Base-by-base conservation (phyloP, 441 rosid species). In the Arabidopsis lyrata region DNA sequence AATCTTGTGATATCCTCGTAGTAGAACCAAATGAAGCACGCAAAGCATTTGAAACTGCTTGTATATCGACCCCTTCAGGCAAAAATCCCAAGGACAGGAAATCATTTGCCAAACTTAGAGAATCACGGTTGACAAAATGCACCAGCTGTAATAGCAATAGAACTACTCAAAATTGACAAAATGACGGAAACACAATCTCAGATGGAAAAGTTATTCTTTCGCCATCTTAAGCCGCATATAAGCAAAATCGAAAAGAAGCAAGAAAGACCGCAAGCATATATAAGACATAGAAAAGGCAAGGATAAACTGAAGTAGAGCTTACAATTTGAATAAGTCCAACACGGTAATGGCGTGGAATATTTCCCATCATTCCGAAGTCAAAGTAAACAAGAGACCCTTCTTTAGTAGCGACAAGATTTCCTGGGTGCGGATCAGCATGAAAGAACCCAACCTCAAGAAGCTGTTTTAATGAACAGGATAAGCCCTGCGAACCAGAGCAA, bases 401-500 rank as follows among this genome's bases (percentile, higher is more conserved):
- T 49, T 72, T 75, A 60, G 87, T 81, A 38, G 97, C 99, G 75
- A 93, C 96, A 73, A 93, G 98, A 76, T 96, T 96, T 83, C 99
- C 99, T 57, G 99, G 99, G 83, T 96, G 98, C 12, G 98, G 97
- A 82, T 96, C 99, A 55, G 99, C 99, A 81, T 96, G 99, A 81
- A 96, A 93, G 81, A 90, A 96, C 63, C 99, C 99, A 58, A 85
- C 90, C 86, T 96, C 98, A 70, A 96, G 98, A 79, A 96, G 82
- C 76, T 96, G 99, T 83, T 89, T 91, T 79, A 91, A 83, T 36
- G 99, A 96, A 87, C 98, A 90, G 77, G 88, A 90, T 68, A 96
- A 79, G 50, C 98, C 99, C 98, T 93, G 81, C 34, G 38, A 82
- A 66, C 60, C 41, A 63, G 38, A 68, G 35, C 39, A 73, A 39